A percentile compares a stretch with the other conserved stretches of the same genome.
Conservation (phyloP, 176 grass and related monocot genomes). For the Hyparrhenia diplandra region DNA sequence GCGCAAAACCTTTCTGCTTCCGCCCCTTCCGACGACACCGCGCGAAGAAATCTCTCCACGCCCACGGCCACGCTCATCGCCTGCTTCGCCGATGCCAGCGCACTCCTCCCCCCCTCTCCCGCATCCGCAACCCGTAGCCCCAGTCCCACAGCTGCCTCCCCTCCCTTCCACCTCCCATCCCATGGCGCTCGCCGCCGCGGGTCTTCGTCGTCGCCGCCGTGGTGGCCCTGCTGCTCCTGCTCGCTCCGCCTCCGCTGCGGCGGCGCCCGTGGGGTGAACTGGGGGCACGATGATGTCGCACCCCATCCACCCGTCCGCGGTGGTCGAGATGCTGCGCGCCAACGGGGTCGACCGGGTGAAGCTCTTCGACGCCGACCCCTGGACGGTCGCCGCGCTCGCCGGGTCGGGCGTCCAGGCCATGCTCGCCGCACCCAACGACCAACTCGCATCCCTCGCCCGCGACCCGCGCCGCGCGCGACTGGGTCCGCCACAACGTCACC, state of each 20-base stretch:
- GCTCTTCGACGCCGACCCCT: slow-evolving; percentile 86
- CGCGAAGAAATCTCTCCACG: slow-evolving; percentile 14
- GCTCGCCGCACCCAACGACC: slow-evolving; percentile 83
- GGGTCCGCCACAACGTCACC: slow-evolving; percentile 69
- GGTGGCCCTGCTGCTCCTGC: neutral
- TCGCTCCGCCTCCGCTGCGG: neutral
- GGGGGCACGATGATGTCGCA: slow-evolving; percentile 94
- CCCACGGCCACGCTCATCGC: neutral
- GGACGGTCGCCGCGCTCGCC: slow-evolving; percentile 61
- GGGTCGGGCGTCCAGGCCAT: slow-evolving; percentile 54
- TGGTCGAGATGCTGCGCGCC: slow-evolving; percentile 50
- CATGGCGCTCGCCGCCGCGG: neutral
- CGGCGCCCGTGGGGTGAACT: slow-evolving; percentile 52
- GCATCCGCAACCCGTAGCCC: neutral
- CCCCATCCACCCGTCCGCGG: slow-evolving; percentile 57
- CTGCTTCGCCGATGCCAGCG: neutral
- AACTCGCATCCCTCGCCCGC: slow-evolving; percentile 38
- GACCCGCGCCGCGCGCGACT: slow-evolving; percentile 43
- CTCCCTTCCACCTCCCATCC: neutral
- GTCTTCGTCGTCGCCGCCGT: neutral
- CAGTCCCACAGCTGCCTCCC: neutral
- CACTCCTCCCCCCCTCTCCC: neutral
- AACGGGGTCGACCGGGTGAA: slow-evolving; percentile 68
- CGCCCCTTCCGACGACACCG: neutral
- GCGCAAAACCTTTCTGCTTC: neutral